Evolutionary conservation across 164 flowering plant genomes (phyloP).

Genomic region (Houttuynia cordata): DNA sequence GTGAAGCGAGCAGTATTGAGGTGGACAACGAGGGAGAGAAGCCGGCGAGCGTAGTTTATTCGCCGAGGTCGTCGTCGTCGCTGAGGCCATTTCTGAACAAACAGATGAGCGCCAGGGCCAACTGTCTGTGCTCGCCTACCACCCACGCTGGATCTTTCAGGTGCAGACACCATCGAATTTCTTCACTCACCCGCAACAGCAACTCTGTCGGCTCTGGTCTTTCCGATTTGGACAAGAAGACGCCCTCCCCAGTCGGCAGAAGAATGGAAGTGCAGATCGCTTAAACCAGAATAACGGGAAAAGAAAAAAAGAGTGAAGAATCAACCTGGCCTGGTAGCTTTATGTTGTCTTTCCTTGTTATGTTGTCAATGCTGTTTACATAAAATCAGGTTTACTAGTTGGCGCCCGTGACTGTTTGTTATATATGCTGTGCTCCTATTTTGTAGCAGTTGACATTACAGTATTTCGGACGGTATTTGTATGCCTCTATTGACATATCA

Average conservation of each 20-base stretch:
- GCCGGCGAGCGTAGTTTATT: background rate
- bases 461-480: no score
- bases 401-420: no score
- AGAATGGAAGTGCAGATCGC: background rate
- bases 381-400: no score
- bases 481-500: no score
- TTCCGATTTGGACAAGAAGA: conserved; percentile 13
- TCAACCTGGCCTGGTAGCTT: background rate
- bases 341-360: background rate
- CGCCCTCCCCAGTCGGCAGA: background rate
- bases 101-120: conserved; percentile 8
- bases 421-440: no score
- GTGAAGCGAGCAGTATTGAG: background rate
- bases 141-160: conserved; percentile 33
- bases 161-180: conserved; percentile 26
- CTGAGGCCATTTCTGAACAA: conserved; percentile 4
- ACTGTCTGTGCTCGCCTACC: conserved; percentile 32
- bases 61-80: background rate
- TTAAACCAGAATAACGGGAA: no score
- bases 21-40: background rate
- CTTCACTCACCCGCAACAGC: conserved; percentile 7
- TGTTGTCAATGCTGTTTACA: no score
- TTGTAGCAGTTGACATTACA: no score
- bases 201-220: conserved; percentile 20
- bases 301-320: background rate